phyloP scores from a whole-genome alignment of 2,329 filamentous ascomycete genomes.

The Fusarium secorum region DNA sequence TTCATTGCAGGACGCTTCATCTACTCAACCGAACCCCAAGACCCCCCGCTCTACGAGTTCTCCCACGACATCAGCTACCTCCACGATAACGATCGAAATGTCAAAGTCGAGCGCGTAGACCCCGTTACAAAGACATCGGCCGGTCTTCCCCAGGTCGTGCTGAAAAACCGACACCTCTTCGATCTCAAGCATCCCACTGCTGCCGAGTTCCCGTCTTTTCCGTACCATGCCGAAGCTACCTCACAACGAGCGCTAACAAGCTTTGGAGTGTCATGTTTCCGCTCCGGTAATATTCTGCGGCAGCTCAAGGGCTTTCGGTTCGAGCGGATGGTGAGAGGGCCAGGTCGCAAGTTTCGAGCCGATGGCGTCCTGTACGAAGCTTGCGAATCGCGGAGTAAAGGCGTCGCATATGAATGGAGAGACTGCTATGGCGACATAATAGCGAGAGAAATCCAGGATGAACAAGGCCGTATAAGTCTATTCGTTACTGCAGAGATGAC shows the following conservation, averaged over 20 bases:
- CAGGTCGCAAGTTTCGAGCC: constrained; percentile 35
- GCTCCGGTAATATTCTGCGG: constrained; percentile 32
- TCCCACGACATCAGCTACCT: constrained; percentile 47
- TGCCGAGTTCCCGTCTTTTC: constrained; percentile 42
- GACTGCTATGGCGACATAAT: constrained; percentile 41
- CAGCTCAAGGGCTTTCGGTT: constrained; percentile 42
- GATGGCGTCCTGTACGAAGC: constrained; percentile 43
- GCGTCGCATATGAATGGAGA: constrained; percentile 47
- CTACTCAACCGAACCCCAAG: constrained; percentile 41
- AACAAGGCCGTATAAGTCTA: constrained; percentile 41
- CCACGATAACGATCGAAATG: constrained; percentile 43
- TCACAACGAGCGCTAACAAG: constrained; percentile 42
- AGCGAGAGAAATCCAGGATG: constrained; percentile 45
- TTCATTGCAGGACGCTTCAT: constrained; percentile 47
- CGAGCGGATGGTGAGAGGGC: constrained; percentile 40
- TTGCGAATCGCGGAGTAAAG: constrained; percentile 33
- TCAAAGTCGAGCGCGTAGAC: constrained; percentile 46
- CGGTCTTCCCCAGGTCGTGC: constrained; percentile 38
- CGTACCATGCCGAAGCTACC: constrained; percentile 46
- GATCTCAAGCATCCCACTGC: constrained; percentile 46
- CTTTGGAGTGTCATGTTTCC: constrained; percentile 43
- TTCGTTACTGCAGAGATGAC: constrained; percentile 45
- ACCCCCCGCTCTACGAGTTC: constrained; percentile 48
- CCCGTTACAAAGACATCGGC: constrained; percentile 34
- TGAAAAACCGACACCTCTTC: constrained; percentile 46